Percentiles rank a stretch among this genome's conserved stretches.
phyloP scores from a whole-genome alignment of 805 yeast genomes.

The Zygoascus ofunaensis region DNA sequence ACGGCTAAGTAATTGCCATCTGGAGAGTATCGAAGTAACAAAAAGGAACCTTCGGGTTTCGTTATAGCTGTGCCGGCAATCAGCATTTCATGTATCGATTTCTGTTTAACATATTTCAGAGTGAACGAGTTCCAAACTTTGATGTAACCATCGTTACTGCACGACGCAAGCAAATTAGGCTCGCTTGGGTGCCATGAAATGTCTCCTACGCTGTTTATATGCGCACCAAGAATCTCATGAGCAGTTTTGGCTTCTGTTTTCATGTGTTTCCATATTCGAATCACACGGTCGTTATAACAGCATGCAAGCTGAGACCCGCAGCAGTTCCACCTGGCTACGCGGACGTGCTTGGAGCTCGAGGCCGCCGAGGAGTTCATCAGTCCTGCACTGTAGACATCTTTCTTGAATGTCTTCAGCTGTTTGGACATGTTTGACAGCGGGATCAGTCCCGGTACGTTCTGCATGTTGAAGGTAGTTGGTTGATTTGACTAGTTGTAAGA shows the following conservation, averaged over 20 bases:
- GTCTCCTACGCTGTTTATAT: slow-evolving; percentile 32
- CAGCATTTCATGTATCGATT: slow-evolving; percentile 17
- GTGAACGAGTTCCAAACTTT: slow-evolving; percentile 39
- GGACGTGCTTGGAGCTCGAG: not conserved
- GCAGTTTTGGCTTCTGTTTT: slow-evolving; percentile 29
- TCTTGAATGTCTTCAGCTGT: not conserved
- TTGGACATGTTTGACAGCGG: not conserved
- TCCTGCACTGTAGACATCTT: not conserved
- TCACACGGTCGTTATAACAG: slow-evolving; percentile 22
- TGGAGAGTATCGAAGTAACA: slow-evolving; percentile 29
- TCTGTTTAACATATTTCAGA: slow-evolving; percentile 27
- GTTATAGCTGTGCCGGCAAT: not conserved
- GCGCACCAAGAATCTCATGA: slow-evolving; percentile 34
- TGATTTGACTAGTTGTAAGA: too few relatives aligned
- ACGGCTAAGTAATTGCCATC: slow-evolving; percentile 42
- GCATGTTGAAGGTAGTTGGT: not conserved
- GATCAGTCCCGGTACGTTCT: not conserved
- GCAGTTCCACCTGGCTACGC: slow-evolving; percentile 23
- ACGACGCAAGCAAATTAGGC: slow-evolving; percentile 40
- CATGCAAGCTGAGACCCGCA: slow-evolving; percentile 25
- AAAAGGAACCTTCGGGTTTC: not conserved
- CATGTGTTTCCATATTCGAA: slow-evolving; percentile 30
- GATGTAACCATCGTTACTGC: slow-evolving; percentile 39
- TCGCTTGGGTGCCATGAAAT: slow-evolving; percentile 43
- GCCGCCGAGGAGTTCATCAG: not conserved